Evolutionary conservation across 2,329 filamentous ascomycete genomes (phyloP).

Genomic region (Diplodia intermedia): DNA sequence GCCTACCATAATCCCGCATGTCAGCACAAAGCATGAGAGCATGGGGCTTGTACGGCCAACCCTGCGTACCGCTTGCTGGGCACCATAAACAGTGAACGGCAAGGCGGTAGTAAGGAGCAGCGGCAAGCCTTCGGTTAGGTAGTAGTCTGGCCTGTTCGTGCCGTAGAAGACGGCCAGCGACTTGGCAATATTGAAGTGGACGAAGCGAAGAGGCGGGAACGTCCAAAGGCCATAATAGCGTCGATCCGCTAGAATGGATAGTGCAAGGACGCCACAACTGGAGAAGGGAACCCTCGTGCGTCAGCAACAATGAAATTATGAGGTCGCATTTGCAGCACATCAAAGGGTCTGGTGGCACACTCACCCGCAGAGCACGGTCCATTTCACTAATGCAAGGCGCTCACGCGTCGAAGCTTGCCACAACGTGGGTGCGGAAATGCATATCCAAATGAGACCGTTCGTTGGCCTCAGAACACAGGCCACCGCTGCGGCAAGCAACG

Average conservation of each 20-base stretch:
- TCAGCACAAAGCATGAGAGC: constrained; percentile 43
- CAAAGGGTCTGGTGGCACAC: constrained; percentile 36
- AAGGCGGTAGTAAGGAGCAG: constrained; percentile 83
- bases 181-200: constrained; percentile 89
- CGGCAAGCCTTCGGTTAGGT: constrained; percentile 86
- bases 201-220: constrained; percentile 84
- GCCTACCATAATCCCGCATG: constrained; percentile 66
- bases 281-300: constrained; percentile 8
- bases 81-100: constrained; percentile 73
- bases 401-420: constrained; percentile 53
- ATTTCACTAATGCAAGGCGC: constrained; percentile 64
- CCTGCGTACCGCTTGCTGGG: constrained; percentile 55
- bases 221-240: constrained; percentile 86
- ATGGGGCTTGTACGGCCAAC: not conserved
- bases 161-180: constrained; percentile 93
- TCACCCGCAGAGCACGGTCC: constrained; percentile 67
- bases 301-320: constrained; percentile 24
- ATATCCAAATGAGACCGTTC: constrained; percentile 84
- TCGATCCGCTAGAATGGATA: constrained; percentile 74
- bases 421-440: constrained; percentile 65
- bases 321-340: constrained; percentile 23
- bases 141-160: constrained; percentile 89
- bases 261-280: constrained; percentile 64
- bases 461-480: constrained; percentile 90
- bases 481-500: constrained; percentile 76